Evolutionary conservation across 176 grass and related monocot species (phyloP), one percentile per base, ranked within the genome.

Genomic region (Dendrocalamus sinicus): DNA sequence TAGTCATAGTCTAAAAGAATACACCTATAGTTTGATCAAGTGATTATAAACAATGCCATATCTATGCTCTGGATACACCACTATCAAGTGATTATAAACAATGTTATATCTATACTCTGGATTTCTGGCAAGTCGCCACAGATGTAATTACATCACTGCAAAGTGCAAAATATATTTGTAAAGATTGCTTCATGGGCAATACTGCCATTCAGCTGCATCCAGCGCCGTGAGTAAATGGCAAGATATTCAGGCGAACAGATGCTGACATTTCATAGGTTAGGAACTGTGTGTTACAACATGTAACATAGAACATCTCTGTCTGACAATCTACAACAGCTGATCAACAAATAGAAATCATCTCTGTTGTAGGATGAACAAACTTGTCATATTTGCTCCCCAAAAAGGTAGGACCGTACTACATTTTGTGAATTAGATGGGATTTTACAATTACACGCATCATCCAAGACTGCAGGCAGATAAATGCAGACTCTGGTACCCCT

Each of bases 341-440:
- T 70, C 81, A 74, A 76, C 85, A 85, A 88, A 85, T 88, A 91
- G 60, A 77, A 91, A 88, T 88, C 86, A 85, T 77, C 64, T 72
- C 19, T 76, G 73, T 78, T 81, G 81, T 76, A 81, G 73, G 70
- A 64, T 88, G 71, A 77, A 69, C 72, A 30, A 83, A 60, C 30
- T 24, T 30, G 51, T 35, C 70, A 63, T 67, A 51, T 70, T 64
- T 43, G 3, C 41, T 30, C 70, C 30, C 51, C 4, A 8, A 83
- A 88, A 51, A 35, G 61, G 43, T n/a, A 54, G 53, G 20, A 58
- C 19, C 32, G 11, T 79, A 78, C 69, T 70, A 57, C 12, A 32
- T 58, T 41, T 69, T 53, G 76, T 60, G 17, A 54, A 35, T 66
- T 84, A 69, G n/a, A 53, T 52, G 59, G 14, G 32, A 79, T 44